These are phyloP conservation scores for Globisporangium takayamanum DNA, from an alignment of 352 stramenopile species.

Conservation along the genomic window DNA sequence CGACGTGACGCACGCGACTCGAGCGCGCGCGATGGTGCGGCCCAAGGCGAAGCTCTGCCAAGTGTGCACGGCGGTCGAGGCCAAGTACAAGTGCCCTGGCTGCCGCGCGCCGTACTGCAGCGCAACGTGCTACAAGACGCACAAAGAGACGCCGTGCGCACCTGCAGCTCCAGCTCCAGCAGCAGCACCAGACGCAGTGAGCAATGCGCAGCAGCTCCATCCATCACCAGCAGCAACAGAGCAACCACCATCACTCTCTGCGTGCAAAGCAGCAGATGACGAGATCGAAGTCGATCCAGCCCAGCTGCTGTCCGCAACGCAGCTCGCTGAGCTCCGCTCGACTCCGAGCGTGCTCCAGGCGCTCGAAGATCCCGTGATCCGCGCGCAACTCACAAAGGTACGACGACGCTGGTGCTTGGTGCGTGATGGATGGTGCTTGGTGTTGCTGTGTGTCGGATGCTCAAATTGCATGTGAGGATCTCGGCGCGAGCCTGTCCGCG, in stretches of 20 bases:
- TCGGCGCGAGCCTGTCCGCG: neutral
- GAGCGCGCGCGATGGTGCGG: conserved; percentile 18
- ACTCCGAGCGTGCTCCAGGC: conserved; percentile 32
- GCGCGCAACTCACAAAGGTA: conserved; percentile 48
- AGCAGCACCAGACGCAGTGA: neutral
- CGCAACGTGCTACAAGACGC: conserved; percentile 67
- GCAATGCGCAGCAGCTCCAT: neutral
- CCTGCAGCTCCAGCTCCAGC: conserved; percentile 6
- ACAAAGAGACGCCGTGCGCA: conserved; percentile 66
- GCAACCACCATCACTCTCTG: conserved; percentile 1
- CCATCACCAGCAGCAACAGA: neutral
- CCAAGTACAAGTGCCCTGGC: conserved; percentile 83
- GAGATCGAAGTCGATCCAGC: conserved; percentile 23
- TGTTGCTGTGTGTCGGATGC: neutral
- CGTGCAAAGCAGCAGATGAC: conserved; percentile 15
- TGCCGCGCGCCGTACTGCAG: conserved; percentile 74
- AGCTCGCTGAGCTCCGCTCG: conserved; percentile 34
- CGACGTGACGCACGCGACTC: too few species aligned
- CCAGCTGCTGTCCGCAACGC: conserved; percentile 41
- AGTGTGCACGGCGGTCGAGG: conserved; percentile 39
- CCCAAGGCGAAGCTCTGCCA: conserved; percentile 27
- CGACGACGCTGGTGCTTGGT: neutral
- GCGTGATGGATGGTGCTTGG: neutral
- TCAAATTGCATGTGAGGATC: neutral
- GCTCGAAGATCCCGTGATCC: conserved; percentile 44